Evolutionary conservation across 2,329 filamentous ascomycete species (phyloP).

Genomic region (Parasarocladium wereldwijsianum): DNA sequence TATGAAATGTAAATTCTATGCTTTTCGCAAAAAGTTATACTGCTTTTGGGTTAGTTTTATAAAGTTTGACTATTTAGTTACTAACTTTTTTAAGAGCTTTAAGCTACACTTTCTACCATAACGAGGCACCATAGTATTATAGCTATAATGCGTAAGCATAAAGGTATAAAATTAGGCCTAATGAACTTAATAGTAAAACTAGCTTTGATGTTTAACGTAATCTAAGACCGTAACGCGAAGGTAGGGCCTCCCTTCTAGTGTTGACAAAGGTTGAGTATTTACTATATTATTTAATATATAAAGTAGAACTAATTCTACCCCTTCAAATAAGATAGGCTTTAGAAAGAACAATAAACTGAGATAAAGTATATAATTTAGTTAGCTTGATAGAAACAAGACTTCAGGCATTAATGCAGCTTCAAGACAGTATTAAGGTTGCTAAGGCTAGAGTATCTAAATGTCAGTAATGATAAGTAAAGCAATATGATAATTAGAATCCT

Average conservation of each 20-base stretch:
- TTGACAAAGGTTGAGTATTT: background rate
- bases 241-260: background rate
- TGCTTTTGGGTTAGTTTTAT: background rate
- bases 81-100: background rate
- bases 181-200: too few species aligned
- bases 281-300: conserved; percentile 1
- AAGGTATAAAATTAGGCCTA: background rate
- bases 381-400: background rate
- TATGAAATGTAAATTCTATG: background rate
- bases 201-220: background rate
- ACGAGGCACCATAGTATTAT: background rate
- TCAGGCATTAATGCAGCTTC: background rate
- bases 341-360: background rate
- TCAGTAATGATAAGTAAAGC: background rate
- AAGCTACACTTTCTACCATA: background rate
- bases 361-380: background rate
- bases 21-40: background rate
- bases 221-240: background rate
- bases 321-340: background rate
- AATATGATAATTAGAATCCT: background rate
- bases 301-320: too few species aligned
- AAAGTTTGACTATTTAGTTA: background rate
- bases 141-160: background rate
- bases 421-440: conserved; percentile 1
- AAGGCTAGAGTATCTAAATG: too few species aligned